Conservation (phyloP, 345 rosid genomes). For the Leavenworthia alabamica region DNA sequence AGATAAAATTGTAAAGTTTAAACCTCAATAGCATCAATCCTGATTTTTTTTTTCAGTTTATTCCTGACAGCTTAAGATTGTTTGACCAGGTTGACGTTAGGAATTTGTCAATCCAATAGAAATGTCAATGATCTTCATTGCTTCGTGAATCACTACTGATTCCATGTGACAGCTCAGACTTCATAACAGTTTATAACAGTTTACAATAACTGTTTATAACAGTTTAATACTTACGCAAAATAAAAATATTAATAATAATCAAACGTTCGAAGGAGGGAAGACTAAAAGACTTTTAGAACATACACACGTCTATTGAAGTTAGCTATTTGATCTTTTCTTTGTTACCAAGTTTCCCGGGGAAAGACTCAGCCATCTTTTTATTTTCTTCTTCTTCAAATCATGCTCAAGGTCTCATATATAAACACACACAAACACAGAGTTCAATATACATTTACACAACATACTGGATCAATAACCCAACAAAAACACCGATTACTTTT, state of each 20-base stretch:
- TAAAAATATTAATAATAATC: background rate
- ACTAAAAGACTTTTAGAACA: background rate
- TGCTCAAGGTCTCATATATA: background rate
- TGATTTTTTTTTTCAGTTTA: too few species aligned
- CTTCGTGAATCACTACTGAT: background rate
- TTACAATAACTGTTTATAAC: background rate
- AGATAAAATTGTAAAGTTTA: background rate
- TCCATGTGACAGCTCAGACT: conserved; percentile 21
- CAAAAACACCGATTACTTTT: background rate
- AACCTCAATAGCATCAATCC: too few species aligned
- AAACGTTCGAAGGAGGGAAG: background rate
- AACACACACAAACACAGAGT: background rate
- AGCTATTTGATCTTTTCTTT: too few species aligned
- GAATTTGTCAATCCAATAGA: conserved; percentile 7
- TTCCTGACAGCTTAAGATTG: too few species aligned
- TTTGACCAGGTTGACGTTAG: background rate
- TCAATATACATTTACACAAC: background rate
- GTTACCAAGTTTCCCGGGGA: conserved; percentile 13
- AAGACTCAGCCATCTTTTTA: conserved; percentile 6
- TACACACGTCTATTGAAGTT: too few species aligned
- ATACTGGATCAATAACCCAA: background rate
- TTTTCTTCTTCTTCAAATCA: background rate
- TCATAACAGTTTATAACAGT: background rate
- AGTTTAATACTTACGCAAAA: background rate
- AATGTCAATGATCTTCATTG: background rate